Evolutionary conservation across 352 stramenopile species (phyloP).

Genomic region (Peronospora farinosa): DNA sequence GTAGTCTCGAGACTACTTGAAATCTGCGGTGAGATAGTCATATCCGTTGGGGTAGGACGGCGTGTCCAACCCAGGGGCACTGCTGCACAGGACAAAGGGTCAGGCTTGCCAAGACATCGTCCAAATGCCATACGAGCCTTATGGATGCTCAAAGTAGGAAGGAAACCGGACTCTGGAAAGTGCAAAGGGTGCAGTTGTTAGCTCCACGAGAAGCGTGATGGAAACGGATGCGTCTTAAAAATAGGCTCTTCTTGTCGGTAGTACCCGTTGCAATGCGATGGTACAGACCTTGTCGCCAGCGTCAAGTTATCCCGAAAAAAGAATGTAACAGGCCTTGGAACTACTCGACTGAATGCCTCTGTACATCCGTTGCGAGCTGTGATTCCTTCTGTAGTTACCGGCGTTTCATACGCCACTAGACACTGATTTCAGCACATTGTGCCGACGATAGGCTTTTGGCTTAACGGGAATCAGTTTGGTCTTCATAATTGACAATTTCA

Average conservation of each 20-base stretch:
- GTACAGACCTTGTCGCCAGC: constrained; percentile 15
- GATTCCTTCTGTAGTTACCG: constrained; percentile 26
- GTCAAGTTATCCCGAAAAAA: constrained; percentile 8
- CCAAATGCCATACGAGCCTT: constrained; percentile 39
- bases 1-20: constrained; percentile 1
- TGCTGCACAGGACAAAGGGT: constrained; percentile 39
- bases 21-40: constrained; percentile 3
- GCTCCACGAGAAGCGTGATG: constrained; percentile 13
- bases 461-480: not conserved
- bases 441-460: constrained; percentile 11
- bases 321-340: not conserved
- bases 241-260: not conserved
- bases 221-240: constrained; percentile 34
- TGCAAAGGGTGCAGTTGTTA: constrained; percentile 5
- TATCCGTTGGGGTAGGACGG: constrained; percentile 9
- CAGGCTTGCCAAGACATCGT: constrained; percentile 45
- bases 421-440: constrained; percentile 1
- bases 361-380: constrained; percentile 13
- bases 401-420: constrained; percentile 30
- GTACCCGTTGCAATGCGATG: constrained; percentile 18
- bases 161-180: constrained; percentile 16
- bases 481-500: constrained; percentile 2
- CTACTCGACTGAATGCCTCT: constrained; percentile 9
- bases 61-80: constrained; percentile 36
- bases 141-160: not conserved